Conservation (phyloP, 768 basidiomycete species). For the Hygrocybe punicea region DNA sequence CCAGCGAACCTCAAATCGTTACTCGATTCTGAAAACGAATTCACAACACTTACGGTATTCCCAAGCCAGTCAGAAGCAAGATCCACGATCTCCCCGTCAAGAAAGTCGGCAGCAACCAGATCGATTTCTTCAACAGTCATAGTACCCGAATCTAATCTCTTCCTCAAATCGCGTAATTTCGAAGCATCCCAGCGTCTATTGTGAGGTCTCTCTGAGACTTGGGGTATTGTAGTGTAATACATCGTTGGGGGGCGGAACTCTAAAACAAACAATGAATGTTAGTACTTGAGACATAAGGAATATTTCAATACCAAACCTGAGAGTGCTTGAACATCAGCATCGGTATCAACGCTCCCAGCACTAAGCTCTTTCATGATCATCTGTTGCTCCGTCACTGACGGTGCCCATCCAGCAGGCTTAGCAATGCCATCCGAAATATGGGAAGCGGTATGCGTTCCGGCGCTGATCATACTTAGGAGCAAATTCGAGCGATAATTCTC, state of each 20-base stretch:
- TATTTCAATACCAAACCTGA: constrained; percentile 58
- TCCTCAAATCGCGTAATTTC: constrained; percentile 89
- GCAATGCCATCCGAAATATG: constrained; percentile 53
- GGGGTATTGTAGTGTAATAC: constrained; percentile 95
- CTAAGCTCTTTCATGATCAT: constrained; percentile 95
- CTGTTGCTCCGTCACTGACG: constrained; percentile 88
- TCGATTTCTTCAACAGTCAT: constrained; percentile 86
- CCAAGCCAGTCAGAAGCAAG: constrained; percentile 98
- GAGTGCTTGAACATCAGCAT: constrained; percentile 79
- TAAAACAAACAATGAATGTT: constrained; percentile 30
- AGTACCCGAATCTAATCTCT: constrained; percentile 86
- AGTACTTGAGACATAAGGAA: not conserved
- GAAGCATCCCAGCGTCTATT: constrained; percentile 92
- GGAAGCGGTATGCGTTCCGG: constrained; percentile 61
- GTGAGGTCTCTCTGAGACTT: constrained; percentile 78
- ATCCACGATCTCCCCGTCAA: constrained; percentile 93
- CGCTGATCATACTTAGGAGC: constrained; percentile 81
- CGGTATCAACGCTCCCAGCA: constrained; percentile 70
- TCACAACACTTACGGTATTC: constrained; percentile 67
- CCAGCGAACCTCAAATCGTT: constrained; percentile 1
- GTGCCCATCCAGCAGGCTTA: constrained; percentile 64
- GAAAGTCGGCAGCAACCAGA: constrained; percentile 81
- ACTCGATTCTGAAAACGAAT: not conserved
- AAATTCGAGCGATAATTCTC: constrained; percentile 96
- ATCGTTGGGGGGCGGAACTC: constrained; percentile 90